A percentile compares a stretch with the other conserved stretches of the same genome.
Evolutionary conservation across 78 protist genomes (phyloP).

Genomic region (Dictyostelium firmibasis): DNA sequence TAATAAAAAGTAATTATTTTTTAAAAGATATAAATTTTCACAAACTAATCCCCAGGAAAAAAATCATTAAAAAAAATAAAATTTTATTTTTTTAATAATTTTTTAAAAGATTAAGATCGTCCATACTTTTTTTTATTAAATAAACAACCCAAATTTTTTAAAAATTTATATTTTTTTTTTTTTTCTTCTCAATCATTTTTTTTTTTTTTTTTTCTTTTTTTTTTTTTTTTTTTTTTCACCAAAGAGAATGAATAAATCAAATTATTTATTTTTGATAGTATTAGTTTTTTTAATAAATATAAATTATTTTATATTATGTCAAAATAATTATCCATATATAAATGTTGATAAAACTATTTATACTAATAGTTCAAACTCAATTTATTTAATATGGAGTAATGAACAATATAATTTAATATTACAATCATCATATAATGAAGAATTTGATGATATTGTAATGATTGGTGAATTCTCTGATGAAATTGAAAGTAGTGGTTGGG

Average conservation of each 20-base stretch:
- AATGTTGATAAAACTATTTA: background rate
- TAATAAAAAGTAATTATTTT: no score
- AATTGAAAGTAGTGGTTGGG: background rate
- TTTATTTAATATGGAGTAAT: background rate
- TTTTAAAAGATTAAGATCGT: no score
- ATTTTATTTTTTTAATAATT: no score
- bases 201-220: background rate
- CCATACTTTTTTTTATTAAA: no score
- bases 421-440: background rate
- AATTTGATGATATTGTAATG: background rate
- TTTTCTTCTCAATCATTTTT: no score
- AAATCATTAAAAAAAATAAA: no score
- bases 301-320: background rate
- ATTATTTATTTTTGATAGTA: no score
- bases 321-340: background rate
- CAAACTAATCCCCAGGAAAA: no score
- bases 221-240: background rate
- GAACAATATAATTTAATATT: background rate
- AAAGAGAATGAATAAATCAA: background rate
- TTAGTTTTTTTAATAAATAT: no score
- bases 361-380: background rate
- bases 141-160: no score
- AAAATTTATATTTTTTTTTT: no score
- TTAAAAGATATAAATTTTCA: no score
- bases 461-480: background rate